Conservation (phyloP, 305 asterid genomes). For the Nicotiana rustica region DNA sequence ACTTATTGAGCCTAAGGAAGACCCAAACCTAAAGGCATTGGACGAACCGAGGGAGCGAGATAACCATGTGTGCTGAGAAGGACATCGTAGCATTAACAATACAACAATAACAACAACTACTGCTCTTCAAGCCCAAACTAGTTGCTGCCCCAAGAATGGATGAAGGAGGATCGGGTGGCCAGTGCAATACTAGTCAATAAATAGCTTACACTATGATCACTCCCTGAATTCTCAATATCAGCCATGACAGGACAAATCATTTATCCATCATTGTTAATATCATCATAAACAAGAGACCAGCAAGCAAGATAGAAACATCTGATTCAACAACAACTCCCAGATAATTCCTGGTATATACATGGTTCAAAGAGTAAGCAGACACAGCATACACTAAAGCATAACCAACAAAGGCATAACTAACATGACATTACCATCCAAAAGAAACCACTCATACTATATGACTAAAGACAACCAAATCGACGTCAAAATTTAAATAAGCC, state of each 20-base stretch:
- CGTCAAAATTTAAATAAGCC: constrained; percentile 54
- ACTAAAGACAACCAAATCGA: not conserved
- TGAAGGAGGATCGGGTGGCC: not conserved
- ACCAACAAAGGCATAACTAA: constrained; percentile 19
- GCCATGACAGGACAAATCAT: not conserved
- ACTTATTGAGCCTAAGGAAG: not conserved
- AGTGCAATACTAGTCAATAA: not conserved
- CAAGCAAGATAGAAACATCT: constrained; percentile 3
- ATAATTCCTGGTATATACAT: constrained; percentile 11
- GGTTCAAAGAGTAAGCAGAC: constrained; percentile 10
- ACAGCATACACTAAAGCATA: constrained; percentile 32
- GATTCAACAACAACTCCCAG: constrained; percentile 21
- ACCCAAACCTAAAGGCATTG: not conserved
- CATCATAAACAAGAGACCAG: not conserved
- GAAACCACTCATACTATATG: not conserved
- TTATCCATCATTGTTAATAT: constrained; percentile 14
- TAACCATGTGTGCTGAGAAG: not conserved
- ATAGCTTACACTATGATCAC: not conserved
- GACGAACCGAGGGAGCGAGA: not conserved
- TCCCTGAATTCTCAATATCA: not conserved
- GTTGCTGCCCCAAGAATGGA: not conserved
- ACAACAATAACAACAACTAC: not conserved
- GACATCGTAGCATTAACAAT: not conserved
- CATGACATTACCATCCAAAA: constrained; percentile 21
- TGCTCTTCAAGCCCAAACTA: constrained; percentile 17